These are phyloP conservation scores for Dacryopinax primogenitus DNA, from an alignment of 768 basidiomycete species.

Conservation along the genomic window DNA sequence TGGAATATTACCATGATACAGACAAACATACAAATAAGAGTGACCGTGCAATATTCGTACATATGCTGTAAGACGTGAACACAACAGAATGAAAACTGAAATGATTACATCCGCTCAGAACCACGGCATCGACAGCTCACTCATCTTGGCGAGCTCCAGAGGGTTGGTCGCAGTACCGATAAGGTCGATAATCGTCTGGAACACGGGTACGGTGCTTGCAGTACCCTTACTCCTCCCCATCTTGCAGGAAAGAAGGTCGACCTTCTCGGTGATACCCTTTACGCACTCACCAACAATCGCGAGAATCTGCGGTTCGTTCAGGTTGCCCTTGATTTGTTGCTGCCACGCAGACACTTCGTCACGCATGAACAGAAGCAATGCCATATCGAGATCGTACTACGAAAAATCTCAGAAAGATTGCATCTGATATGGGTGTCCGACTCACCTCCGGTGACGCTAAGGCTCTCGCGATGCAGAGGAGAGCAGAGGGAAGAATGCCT, in stretches of 20 bases:
- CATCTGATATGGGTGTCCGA: conserved; percentile 8
- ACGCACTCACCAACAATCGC: conserved; percentile 42
- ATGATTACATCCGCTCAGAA: conserved; percentile 34
- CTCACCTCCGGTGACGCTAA: conserved; percentile 83
- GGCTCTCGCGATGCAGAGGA: conserved; percentile 82
- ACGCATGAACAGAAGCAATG: conserved; percentile 77
- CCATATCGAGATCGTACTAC: conserved; percentile 85
- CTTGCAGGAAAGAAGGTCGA: conserved; percentile 76
- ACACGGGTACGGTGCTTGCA: conserved; percentile 41
- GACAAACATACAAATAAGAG: neutral
- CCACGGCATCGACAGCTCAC: conserved; percentile 77
- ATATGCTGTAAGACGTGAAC: neutral
- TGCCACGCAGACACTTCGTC: conserved; percentile 82
- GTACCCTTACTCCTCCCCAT: conserved; percentile 53
- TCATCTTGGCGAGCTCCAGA: conserved; percentile 69
- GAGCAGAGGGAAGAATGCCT: conserved; percentile 70
- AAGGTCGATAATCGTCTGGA: conserved; percentile 69
- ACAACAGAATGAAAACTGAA: neutral
- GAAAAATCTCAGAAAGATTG: conserved; percentile 2
- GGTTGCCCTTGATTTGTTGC: conserved; percentile 41
- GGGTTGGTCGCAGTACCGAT: conserved; percentile 82
- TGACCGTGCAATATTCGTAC: conserved; percentile 4
- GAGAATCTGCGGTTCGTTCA: conserved; percentile 47
- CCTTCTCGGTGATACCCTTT: conserved; percentile 63
- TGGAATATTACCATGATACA: neutral